Percentiles rank a stretch among this genome's conserved stretches.
phyloP scores from a whole-genome alignment of 1,284 basidiomycete genomes.

The Erythrobasidium hasegawianum region DNA sequence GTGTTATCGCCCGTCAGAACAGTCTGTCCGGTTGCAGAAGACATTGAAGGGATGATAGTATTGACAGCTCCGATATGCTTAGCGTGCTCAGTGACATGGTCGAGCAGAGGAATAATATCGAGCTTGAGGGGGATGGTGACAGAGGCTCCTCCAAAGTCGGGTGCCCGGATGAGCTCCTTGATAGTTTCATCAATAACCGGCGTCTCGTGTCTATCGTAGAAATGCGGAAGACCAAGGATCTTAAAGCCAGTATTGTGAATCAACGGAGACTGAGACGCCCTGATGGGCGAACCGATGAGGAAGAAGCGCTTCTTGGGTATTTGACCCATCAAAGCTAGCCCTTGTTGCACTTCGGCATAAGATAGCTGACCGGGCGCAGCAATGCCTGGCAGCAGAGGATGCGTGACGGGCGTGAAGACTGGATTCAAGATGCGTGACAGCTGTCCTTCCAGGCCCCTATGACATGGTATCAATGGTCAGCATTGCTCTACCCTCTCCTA shows the following conservation, averaged over 20 bases:
- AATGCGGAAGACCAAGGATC: constrained; percentile 74
- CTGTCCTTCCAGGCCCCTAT: constrained; percentile 86
- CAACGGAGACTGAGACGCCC: constrained; percentile 83
- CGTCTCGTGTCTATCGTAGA: constrained; percentile 75
- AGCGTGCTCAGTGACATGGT: constrained; percentile 71
- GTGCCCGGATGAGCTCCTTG: constrained; percentile 59
- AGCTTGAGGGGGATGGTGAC: constrained; percentile 94
- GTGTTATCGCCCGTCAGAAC: constrained; percentile 82
- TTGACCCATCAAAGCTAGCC: constrained; percentile 73
- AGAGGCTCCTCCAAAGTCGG: constrained; percentile 87
- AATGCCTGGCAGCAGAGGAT: constrained; percentile 72
- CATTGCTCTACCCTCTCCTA: too few species aligned
- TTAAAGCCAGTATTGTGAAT: constrained; percentile 88
- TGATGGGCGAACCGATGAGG: constrained; percentile 85
- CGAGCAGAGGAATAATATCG: constrained; percentile 74
- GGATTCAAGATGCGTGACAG: constrained; percentile 82
- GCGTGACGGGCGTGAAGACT: constrained; percentile 84
- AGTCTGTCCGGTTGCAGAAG: constrained; percentile 53
- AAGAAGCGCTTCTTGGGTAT: constrained; percentile 69
- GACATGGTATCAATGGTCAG: constrained; percentile 58
- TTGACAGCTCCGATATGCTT: constrained; percentile 85
- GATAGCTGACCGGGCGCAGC: constrained; percentile 92
- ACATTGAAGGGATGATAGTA: constrained; percentile 66
- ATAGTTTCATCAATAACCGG: constrained; percentile 63
- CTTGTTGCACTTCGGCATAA: constrained; percentile 76